Conservation (phyloP, 345 rosid species). For the Gossypium rotundifolium region DNA sequence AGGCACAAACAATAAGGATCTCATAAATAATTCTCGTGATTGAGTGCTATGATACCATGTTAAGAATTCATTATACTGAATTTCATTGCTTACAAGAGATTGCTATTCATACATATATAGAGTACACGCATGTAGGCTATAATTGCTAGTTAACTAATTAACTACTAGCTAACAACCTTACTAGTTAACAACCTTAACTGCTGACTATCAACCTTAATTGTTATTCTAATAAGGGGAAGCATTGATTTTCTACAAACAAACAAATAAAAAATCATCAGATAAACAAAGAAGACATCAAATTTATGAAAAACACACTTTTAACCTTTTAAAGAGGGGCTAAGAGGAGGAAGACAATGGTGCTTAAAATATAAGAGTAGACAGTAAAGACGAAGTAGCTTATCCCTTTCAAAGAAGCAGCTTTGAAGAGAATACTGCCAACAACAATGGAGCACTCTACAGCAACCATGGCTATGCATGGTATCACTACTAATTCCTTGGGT, state of each 20-base stretch:
- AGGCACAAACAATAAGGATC: too few species aligned
- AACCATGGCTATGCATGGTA: slow-evolving; percentile 28
- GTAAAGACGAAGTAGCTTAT: slow-evolving; percentile 28
- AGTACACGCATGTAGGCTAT: too few species aligned
- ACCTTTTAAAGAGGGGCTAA: slow-evolving; percentile 20
- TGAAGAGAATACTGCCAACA: slow-evolving; percentile 21
- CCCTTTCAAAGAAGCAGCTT: slow-evolving; percentile 31
- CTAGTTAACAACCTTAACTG: too few species aligned
- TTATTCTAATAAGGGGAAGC: neutral
- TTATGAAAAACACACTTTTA: too few species aligned
- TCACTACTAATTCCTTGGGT: slow-evolving; percentile 18
- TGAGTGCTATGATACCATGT: too few species aligned
- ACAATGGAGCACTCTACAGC: slow-evolving; percentile 21
- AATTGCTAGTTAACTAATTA: too few species aligned
- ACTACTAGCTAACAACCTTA: too few species aligned
- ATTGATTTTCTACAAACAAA: slow-evolving; percentile 11
- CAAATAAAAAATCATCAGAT: neutral
- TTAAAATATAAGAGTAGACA: slow-evolving; percentile 20
- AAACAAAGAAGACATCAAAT: neutral
- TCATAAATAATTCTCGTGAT: too few species aligned
- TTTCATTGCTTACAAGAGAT: too few species aligned
- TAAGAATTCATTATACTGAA: too few species aligned
- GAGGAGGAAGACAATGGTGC: slow-evolving; percentile 25
- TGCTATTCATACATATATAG: too few species aligned
- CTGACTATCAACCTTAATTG: too few species aligned